Evolutionary conservation across 176 grass and related monocot species (phyloP).

Genomic region (Zoysia pacifica): DNA sequence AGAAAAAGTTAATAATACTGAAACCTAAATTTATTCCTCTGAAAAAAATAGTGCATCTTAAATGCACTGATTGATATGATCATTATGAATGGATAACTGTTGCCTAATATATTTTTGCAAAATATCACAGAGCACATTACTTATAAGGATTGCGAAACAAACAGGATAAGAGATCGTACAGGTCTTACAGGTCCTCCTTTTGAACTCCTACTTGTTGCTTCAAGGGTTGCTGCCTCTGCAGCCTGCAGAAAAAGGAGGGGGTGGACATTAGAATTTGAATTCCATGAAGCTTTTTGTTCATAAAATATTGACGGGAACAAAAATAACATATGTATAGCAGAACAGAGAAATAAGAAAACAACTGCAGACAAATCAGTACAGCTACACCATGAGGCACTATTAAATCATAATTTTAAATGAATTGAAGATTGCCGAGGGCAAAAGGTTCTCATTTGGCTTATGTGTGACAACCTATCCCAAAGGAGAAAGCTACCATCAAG

Average conservation of each 20-base stretch:
- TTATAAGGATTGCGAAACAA: slow-evolving; percentile 1
- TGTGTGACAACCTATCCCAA: neutral
- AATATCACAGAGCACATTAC: slow-evolving; percentile 27
- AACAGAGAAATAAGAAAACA: slow-evolving; percentile 27
- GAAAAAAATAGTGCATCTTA: neutral
- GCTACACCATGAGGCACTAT: neutral
- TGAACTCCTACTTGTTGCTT: slow-evolving; percentile 76
- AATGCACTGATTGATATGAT: neutral
- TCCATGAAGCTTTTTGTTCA: neutral
- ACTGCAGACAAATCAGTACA: slow-evolving; percentile 1
- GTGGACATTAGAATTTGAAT: slow-evolving; percentile 33
- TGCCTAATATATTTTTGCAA: neutral
- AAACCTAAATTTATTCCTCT: neutral
- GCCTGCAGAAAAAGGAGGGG: slow-evolving; percentile 52
- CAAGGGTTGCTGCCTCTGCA: slow-evolving; percentile 77
- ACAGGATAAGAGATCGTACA: slow-evolving; percentile 56
- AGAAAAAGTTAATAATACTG: neutral
- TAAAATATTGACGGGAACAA: slow-evolving; percentile 1
- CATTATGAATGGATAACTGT: slow-evolving; percentile 14
- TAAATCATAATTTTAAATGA: neutral
- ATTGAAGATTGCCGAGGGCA: neutral
- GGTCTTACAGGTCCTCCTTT: slow-evolving; percentile 81
- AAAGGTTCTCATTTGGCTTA: neutral
- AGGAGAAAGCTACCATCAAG: slow-evolving; percentile 5
- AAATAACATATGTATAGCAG: neutral